A percentile compares a stretch with the other conserved stretches of the same genome.
Evolutionary conservation across 169 alveolate species (phyloP).

Genomic region (Plasmodium gaboni): DNA sequence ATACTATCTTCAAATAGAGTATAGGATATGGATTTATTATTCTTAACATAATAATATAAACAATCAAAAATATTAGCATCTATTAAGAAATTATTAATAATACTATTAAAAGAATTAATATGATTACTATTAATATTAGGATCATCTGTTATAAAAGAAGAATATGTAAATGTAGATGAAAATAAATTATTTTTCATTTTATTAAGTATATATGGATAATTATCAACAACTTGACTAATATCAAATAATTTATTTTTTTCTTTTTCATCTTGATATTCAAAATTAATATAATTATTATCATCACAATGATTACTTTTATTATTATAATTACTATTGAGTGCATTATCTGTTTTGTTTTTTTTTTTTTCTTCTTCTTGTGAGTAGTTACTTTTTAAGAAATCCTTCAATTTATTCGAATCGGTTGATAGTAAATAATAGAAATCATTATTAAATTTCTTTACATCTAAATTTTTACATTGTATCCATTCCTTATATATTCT

Average conservation of each 20-base stretch:
- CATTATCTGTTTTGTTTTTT: too few species aligned
- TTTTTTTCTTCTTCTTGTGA: too few species aligned
- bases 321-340: too few species aligned
- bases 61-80: conserved; percentile 23
- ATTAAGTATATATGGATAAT: conserved; percentile 19
- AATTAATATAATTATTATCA: too few species aligned
- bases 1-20: conserved; percentile 40
- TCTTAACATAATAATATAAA: neutral
- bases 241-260: conserved; percentile 55
- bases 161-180: conserved; percentile 16
- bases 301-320: too few species aligned
- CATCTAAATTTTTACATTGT: conserved; percentile 68
- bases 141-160: conserved; percentile 22
- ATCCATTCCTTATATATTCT: conserved; percentile 75
- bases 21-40: conserved; percentile 5
- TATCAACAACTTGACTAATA: conserved; percentile 57
- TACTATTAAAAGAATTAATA: conserved; percentile 43
- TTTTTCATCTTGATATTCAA: neutral
- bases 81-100: conserved; percentile 41
- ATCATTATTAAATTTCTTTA: conserved; percentile 66
- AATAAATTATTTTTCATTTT: conserved; percentile 1
- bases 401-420: conserved; percentile 39
- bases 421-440: conserved; percentile 38
- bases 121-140: neutral
- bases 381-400: conserved; percentile 41